phyloP scores from a whole-genome alignment of 2,329 filamentous ascomycete genomes.

The Aspergillus brunneoviolaceus region DNA sequence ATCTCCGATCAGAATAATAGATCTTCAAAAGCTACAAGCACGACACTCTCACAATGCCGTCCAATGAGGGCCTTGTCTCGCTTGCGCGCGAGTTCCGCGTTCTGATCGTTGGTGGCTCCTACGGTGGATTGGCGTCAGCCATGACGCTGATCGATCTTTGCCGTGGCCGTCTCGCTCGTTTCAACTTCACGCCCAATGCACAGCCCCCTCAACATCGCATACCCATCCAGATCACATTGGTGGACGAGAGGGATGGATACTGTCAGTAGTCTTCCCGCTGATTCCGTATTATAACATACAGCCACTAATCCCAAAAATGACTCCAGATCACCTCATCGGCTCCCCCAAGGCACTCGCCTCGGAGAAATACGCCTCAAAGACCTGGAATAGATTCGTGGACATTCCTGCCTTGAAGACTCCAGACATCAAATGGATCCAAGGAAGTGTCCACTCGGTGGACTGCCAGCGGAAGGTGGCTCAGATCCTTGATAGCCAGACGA shows the following conservation, averaged over 20 bases:
- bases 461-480: constrained; percentile 59
- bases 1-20: neutral
- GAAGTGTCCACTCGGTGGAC: constrained; percentile 62
- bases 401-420: constrained; percentile 65
- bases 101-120: constrained; percentile 69
- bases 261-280: constrained; percentile 51
- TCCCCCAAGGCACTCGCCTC: constrained; percentile 70
- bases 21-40: neutral
- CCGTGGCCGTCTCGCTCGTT: constrained; percentile 55
- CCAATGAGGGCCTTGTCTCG: constrained; percentile 25
- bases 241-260: constrained; percentile 80
- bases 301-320: neutral
- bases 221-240: constrained; percentile 67
- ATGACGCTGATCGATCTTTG: constrained; percentile 68
- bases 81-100: constrained; percentile 48
- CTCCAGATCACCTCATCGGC: constrained; percentile 70
- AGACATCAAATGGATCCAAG: constrained; percentile 65
- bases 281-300: neutral
- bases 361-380: constrained; percentile 61
- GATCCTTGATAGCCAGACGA: constrained; percentile 52
- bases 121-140: constrained; percentile 66
- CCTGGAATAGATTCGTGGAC: constrained; percentile 69
- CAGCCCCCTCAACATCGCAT: constrained; percentile 43
- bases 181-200: constrained; percentile 28
- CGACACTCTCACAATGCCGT: constrained; percentile 23